Percentiles rank a stretch among this genome's conserved stretches.
These are phyloP conservation scores for Geotrichum cucujoidarum DNA, from an alignment of 1,139 yeast genomes.

Conservation along the genomic window DNA sequence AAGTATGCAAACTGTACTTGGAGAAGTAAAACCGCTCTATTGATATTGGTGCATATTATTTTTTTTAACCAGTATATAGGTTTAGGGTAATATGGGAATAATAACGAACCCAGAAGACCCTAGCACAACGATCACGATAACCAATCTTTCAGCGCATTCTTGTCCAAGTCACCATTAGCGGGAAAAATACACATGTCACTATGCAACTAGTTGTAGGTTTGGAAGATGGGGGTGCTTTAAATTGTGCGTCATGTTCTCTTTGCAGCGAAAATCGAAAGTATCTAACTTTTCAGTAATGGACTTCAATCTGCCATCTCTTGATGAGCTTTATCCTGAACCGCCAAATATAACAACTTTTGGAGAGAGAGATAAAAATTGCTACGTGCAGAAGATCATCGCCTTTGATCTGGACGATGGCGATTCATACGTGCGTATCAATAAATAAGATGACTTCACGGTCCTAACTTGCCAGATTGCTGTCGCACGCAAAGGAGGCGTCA, in stretches of 20 bases:
- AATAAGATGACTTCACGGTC: conserved; percentile 5
- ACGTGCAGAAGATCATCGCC: conserved; percentile 32
- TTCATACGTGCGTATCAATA: conserved; percentile 25
- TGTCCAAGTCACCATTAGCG: neutral
- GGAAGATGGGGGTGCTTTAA: conserved; percentile 30
- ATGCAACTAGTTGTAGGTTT: conserved; percentile 33
- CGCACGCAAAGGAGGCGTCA: conserved; percentile 35
- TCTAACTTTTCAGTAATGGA: neutral
- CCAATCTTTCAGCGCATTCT: neutral
- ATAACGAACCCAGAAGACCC: too few relatives aligned
- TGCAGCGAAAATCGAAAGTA: conserved; percentile 8
- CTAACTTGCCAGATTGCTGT: conserved; percentile 28
- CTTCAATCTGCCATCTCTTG: conserved; percentile 22
- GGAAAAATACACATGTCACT: neutral
- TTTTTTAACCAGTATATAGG: too few relatives aligned
- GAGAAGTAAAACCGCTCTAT: neutral
- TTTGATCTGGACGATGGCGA: conserved; percentile 22
- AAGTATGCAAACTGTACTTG: neutral
- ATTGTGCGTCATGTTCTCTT: conserved; percentile 22
- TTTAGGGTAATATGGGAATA: neutral
- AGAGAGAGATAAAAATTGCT: conserved; percentile 29
- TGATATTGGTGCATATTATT: too few relatives aligned
- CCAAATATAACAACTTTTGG: conserved; percentile 24
- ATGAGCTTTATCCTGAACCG: conserved; percentile 20
- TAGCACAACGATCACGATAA: too few relatives aligned